Evolutionary conservation across 2,329 filamentous ascomycete species (phyloP).

Genomic region (Leptographium flavum): DNA sequence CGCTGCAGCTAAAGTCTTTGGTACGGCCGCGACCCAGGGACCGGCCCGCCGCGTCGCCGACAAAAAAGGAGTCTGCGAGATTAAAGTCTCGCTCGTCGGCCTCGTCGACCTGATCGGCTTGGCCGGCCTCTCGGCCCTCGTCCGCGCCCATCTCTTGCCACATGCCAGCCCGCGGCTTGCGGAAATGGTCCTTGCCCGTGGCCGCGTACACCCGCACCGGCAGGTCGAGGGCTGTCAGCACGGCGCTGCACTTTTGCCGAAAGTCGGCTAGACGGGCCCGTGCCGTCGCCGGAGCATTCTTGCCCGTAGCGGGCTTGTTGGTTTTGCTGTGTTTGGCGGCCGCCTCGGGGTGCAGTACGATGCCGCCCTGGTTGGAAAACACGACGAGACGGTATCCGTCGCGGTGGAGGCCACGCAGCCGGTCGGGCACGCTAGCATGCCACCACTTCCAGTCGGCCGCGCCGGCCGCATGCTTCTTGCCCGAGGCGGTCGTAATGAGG

Average conservation of each 20-base stretch:
- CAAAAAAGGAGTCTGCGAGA: constrained; percentile 59
- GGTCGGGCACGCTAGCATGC: constrained; percentile 54
- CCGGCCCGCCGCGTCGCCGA: constrained; percentile 71
- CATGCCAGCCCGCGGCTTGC: constrained; percentile 83
- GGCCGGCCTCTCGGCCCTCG: constrained; percentile 30
- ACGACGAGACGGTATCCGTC: constrained; percentile 63
- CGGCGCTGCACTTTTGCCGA: constrained; percentile 61
- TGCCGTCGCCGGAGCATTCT: constrained; percentile 31
- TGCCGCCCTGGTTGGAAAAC: constrained; percentile 77
- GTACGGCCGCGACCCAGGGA: constrained; percentile 19
- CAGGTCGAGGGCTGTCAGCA: constrained; percentile 59
- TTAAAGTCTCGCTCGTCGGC: constrained; percentile 44
- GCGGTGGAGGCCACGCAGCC: constrained; percentile 51
- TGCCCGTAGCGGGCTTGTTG: constrained; percentile 45
- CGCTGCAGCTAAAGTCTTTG: constrained; percentile 42
- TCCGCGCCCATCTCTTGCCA: constrained; percentile 54
- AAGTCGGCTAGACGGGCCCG: constrained; percentile 59
- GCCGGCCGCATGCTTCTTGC: constrained; percentile 60
- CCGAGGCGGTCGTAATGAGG: constrained; percentile 64
- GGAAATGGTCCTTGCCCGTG: constrained; percentile 64
- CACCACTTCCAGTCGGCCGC: constrained; percentile 91
- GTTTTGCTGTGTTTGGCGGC: constrained; percentile 14
- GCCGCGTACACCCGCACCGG: constrained; percentile 76
- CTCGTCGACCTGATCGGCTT: background rate
- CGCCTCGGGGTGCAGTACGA: constrained; percentile 55